Conservation (phyloP, 2,329 filamentous ascomycete genomes). For the Plectosphaerella sp. region DNA sequence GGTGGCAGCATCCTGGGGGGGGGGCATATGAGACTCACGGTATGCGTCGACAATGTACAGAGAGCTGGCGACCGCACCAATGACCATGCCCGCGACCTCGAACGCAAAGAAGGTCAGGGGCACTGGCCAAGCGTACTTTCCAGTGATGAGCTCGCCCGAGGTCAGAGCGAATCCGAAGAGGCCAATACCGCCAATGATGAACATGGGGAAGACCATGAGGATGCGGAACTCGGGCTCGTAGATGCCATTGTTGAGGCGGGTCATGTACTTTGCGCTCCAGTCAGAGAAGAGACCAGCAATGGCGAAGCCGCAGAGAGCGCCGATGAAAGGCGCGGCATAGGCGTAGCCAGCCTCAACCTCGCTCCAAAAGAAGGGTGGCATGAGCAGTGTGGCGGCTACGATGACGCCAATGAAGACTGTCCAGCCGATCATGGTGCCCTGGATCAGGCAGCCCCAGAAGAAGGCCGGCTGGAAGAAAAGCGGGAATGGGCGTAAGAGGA, state of each 20-base stretch:
- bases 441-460: conserved; percentile 73
- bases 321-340: conserved; percentile 81
- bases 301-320: conserved; percentile 71
- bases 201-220: conserved; percentile 74
- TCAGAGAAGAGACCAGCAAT: conserved; percentile 74
- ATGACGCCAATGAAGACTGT: conserved; percentile 88
- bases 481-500: conserved; percentile 70
- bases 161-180: conserved; percentile 83
- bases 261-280: conserved; percentile 64
- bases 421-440: conserved; percentile 91
- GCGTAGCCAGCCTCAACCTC: conserved; percentile 81
- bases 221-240: conserved; percentile 93
- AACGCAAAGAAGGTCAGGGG: conserved; percentile 80
- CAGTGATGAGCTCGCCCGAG: conserved; percentile 48
- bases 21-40: conserved; percentile 46
- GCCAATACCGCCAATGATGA: conserved; percentile 72
- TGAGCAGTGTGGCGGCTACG: conserved; percentile 76
- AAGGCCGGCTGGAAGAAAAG: conserved; percentile 83
- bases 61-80: conserved; percentile 80
- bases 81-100: conserved; percentile 85
- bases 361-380: conserved; percentile 75
- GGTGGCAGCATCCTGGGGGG: conserved; percentile 3
- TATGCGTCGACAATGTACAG: conserved; percentile 93
- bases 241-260: conserved; percentile 69
- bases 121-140: conserved; percentile 64